A percentile compares a stretch with the other conserved stretches of the same genome.
These are phyloP conservation scores for Candida qinlingensis DNA, from an alignment of 805 yeast genomes.

Conservation along the genomic window DNA sequence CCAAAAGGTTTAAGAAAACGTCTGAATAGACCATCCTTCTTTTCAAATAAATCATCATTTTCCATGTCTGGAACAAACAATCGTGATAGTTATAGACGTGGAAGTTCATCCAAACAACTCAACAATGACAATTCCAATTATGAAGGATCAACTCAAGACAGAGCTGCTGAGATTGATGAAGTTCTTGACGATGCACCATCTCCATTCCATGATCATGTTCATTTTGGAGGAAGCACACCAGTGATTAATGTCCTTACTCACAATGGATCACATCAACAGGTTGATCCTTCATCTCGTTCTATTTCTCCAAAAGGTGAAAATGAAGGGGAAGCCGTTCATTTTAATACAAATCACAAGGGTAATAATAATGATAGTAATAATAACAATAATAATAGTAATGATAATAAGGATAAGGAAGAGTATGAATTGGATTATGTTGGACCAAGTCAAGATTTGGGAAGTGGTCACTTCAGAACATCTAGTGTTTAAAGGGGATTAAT, in stretches of 20 bases:
- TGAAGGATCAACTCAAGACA: not conserved
- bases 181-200: not conserved
- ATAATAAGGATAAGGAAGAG: not conserved
- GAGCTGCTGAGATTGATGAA: not conserved
- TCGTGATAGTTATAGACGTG: not conserved
- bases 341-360: too few relatives aligned
- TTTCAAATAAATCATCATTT: constrained; percentile 1
- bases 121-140: not conserved
- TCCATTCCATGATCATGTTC: not conserved
- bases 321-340: not conserved
- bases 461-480: too few relatives aligned
- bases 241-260: not conserved
- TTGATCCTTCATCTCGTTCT: not conserved
- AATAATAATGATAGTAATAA: too few relatives aligned
- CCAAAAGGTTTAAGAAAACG: constrained; percentile 21
- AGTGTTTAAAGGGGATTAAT: too few relatives aligned
- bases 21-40: constrained; percentile 22
- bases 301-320: not conserved
- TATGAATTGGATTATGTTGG: not conserved
- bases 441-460: too few relatives aligned
- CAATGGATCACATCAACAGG: not conserved
- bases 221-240: not conserved
- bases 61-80: not conserved
- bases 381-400: not conserved
- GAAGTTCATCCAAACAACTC: not conserved